A percentile compares a stretch with the other conserved stretches of the same genome.
Conservation (phyloP, 768 basidiomycete genomes). For the Tremella yokohamensis region DNA sequence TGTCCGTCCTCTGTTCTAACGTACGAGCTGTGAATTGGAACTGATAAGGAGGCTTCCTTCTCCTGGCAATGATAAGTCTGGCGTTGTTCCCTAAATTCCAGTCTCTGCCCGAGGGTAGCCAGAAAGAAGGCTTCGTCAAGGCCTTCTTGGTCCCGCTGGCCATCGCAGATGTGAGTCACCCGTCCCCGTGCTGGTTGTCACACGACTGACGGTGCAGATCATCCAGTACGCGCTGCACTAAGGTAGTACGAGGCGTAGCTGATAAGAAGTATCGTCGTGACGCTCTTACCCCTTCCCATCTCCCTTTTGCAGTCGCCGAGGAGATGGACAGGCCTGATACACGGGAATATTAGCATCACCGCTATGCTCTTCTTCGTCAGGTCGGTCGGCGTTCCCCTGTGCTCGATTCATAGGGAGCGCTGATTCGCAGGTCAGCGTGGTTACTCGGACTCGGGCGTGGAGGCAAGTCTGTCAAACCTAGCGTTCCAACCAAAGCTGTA, state of each 20-base stretch:
- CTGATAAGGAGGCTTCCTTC: slow-evolving; percentile 37
- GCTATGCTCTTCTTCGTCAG: slow-evolving; percentile 35
- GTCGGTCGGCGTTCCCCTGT: slow-evolving; percentile 2
- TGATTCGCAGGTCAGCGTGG: no score
- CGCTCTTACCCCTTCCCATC: slow-evolving; percentile 41
- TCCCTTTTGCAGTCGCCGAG: slow-evolving; percentile 30
- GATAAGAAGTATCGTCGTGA: slow-evolving; percentile 29
- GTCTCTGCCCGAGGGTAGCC: slow-evolving; percentile 27
- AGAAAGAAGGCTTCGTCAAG: slow-evolving; percentile 36
- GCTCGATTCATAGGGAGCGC: no score
- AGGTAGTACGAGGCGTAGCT: background rate
- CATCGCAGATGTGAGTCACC: slow-evolving; percentile 37
- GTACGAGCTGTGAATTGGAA: background rate
- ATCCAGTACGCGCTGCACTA: slow-evolving; percentile 14
- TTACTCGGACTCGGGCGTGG: no score
- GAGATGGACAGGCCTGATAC: slow-evolving; percentile 41
- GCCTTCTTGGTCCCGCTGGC: slow-evolving; percentile 45
- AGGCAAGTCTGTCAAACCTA: no score
- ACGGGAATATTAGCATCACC: slow-evolving; percentile 47
- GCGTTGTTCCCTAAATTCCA: slow-evolving; percentile 31
- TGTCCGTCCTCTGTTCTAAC: slow-evolving; percentile 25
- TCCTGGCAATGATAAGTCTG: slow-evolving; percentile 44
- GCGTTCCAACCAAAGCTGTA: no score
- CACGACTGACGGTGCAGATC: slow-evolving; percentile 12
- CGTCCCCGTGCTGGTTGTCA: background rate